A percentile compares a stretch with the other conserved stretches of the same genome.
Conservation (phyloP, 257 asterid genomes). For the Jasminum sambac region DNA sequence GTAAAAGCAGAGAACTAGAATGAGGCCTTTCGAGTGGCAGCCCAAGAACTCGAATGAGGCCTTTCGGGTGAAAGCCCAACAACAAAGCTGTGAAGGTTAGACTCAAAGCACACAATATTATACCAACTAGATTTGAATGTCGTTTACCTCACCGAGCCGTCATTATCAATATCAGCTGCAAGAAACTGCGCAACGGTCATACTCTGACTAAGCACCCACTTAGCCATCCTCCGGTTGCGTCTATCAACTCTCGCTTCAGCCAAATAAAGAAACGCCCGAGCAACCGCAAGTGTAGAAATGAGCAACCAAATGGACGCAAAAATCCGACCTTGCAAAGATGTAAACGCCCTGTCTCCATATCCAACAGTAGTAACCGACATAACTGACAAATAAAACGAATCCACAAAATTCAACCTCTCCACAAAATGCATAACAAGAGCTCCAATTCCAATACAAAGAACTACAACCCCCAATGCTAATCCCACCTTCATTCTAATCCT, state of each 20-base stretch:
- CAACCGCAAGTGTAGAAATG: constrained; percentile 93
- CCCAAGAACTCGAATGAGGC: too few relatives aligned
- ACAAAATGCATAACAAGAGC: constrained; percentile 75
- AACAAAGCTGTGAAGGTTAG: too few relatives aligned
- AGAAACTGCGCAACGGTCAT: constrained; percentile 97
- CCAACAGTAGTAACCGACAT: constrained; percentile 99
- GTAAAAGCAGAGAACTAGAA: too few relatives aligned
- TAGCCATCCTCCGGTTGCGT: constrained; percentile 81
- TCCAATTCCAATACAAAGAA: constrained; percentile 84
- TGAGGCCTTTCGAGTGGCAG: too few relatives aligned
- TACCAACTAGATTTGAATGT: too few relatives aligned
- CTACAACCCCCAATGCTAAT: constrained; percentile 85
- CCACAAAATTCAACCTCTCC: constrained; percentile 74
- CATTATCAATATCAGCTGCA: constrained; percentile 90
- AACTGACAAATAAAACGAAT: constrained; percentile 82
- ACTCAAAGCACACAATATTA: too few relatives aligned
- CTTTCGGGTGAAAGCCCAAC: too few relatives aligned
- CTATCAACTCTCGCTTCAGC: constrained; percentile 93
- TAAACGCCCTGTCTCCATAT: constrained; percentile 88
- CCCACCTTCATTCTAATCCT: constrained; percentile 92
- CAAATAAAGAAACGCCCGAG: constrained; percentile 96
- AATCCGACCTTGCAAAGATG: constrained; percentile 70
- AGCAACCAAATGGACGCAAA: constrained; percentile 97
- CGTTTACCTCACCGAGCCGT: constrained; percentile 78
- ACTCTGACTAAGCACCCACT: constrained; percentile 90